These are phyloP conservation scores for Chaetomium sp. DNA, from an alignment of 2,329 filamentous ascomycete species.

Conservation along the genomic window DNA sequence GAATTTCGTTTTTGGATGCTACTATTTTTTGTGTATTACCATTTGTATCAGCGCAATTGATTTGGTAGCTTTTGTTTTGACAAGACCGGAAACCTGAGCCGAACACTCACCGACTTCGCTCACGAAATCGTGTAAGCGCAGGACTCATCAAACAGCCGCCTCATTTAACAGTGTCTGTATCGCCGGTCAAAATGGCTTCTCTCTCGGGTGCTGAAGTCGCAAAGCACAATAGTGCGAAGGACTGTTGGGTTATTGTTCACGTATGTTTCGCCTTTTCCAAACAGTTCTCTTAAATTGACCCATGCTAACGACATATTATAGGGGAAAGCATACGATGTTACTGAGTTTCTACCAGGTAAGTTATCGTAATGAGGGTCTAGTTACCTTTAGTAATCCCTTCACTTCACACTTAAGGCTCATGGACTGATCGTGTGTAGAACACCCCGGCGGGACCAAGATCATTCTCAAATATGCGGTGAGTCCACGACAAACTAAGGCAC, in stretches of 20 bases:
- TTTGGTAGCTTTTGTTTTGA: no score
- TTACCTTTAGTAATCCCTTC: conserved; percentile 28
- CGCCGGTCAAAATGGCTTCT: conserved; percentile 30
- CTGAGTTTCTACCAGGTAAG: conserved; percentile 71
- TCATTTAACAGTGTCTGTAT: neutral
- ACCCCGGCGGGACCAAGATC: conserved; percentile 84
- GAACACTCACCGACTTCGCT: neutral
- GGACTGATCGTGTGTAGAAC: conserved; percentile 47
- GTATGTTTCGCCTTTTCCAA: conserved; percentile 34
- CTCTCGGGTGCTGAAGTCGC: conserved; percentile 49
- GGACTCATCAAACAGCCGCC: neutral
- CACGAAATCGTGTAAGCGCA: neutral
- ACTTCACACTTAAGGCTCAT: conserved; percentile 55
- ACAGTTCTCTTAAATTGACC: neutral
- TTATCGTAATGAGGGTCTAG: neutral
- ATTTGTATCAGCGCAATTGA: no score
- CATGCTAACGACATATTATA: conserved; percentile 25
- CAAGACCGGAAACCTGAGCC: no score
- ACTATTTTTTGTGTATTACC: no score
- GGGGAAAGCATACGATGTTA: conserved; percentile 83
- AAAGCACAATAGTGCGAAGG: conserved; percentile 73
- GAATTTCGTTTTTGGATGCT: no score
- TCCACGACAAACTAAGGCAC: neutral
- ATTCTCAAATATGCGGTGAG: conserved; percentile 85
- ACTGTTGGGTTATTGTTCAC: conserved; percentile 89